Evolutionary conservation across 2,329 filamentous ascomycete species (phyloP), one percentile per base, ranked within the genome.

Genomic region (Mariannaea elegans): DNA sequence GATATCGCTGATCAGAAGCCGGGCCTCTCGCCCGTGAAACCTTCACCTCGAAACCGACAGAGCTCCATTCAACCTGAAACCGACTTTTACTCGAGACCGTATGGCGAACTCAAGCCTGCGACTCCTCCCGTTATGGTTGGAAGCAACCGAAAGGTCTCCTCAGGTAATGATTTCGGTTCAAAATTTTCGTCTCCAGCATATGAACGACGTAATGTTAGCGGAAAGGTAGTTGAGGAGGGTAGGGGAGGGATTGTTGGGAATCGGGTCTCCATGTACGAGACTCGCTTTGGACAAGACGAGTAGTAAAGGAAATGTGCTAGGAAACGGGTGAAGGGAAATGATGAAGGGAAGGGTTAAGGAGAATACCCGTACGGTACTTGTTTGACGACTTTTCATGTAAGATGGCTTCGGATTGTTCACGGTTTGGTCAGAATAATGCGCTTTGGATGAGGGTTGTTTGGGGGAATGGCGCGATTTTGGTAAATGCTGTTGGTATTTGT

Each of bases 181-280:
- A 70, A 71, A 27, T 65, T 64, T 60, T 60, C 71, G 31, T 69
- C 75, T 9, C 61, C 67, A 23, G 70, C 70, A 1, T 78, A 78
- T 51, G 78, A 76, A 16, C 78, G 84, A 45, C 78, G 89, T 44
- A 87, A 90, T 61, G 89, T 92, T 2, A 93, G 90, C 71, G 91
- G 90, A 1, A 92, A 90, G 79, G 76, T 88, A 55, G 90, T 84
- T 0, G 90, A 93, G 73, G 91, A 94, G 72, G 90, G 90, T 2
- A 78, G 84, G 45, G 86, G 76, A 3, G 78, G 76, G 18, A 13
- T 59, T 48, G 57, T 59, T 54, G 68, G 65, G 36, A 63, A 64
- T 47, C 55, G 72, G 72, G 56, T 65, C 47, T 72, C 69, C 6
- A 19, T 54, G 3, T 64, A 61, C 18, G 53, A 56, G 19, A 18